Evolutionary conservation across 2,329 filamentous ascomycete genomes (phyloP).

Genomic region (Fusarium stilboides): DNA sequence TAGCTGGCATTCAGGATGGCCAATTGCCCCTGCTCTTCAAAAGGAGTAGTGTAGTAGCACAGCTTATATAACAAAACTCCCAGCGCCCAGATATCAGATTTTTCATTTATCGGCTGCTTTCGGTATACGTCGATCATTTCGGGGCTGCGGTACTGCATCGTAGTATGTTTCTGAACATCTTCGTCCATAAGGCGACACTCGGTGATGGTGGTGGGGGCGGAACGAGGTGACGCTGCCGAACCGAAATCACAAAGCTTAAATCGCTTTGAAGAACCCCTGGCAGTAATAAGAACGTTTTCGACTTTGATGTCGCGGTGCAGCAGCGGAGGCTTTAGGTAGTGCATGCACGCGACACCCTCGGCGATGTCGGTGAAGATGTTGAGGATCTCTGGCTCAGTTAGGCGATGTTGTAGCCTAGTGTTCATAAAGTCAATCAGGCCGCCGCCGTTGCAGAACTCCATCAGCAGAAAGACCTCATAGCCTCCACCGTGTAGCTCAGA

Average conservation of each 20-base stretch:
- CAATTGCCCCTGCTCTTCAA: conserved; percentile 97
- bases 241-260: conserved; percentile 99
- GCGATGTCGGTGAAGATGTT: conserved; percentile 97
- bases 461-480: conserved; percentile 97
- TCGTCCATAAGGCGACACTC: conserved; percentile 96
- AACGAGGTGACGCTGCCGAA: conserved; percentile 85
- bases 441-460: conserved; percentile 97
- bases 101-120: conserved; percentile 97
- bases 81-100: conserved; percentile 98
- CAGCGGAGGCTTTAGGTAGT: conserved; percentile 94
- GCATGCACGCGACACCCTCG: conserved; percentile 98
- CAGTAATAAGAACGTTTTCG: conserved; percentile 94
- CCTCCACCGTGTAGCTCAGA: conserved; percentile 93
- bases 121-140: conserved; percentile 99
- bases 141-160: conserved; percentile 95
- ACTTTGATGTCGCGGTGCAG: conserved; percentile 97
- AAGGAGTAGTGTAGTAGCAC: conserved; percentile 99
- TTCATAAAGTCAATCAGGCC: conserved; percentile 99
- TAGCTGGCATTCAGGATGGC: conserved; percentile 97
- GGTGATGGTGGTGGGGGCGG: conserved; percentile 86
- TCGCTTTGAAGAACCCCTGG: conserved; percentile 73
- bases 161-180: conserved; percentile 97
- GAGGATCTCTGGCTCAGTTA: conserved; percentile 97
- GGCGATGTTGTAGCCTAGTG: conserved; percentile 92
- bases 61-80: conserved; percentile 97